Conservation (phyloP, 176 grass and related monocot species). For the Alopecurus myosuroides region DNA sequence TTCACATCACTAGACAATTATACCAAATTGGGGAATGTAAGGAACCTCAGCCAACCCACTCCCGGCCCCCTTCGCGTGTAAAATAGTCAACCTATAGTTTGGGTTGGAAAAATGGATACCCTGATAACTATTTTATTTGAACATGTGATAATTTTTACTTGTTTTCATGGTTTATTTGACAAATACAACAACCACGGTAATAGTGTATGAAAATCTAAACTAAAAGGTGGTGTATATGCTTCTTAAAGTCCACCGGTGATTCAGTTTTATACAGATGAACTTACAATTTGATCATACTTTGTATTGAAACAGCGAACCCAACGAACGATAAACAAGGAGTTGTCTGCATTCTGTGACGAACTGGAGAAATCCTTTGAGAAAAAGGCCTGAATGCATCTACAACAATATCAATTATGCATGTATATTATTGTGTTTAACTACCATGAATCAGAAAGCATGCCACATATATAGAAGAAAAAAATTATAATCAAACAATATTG, state of each 20-base stretch:
- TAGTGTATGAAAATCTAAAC: background rate
- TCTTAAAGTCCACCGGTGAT: background rate
- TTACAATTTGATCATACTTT: background rate
- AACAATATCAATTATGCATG: background rate
- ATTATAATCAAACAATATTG: background rate
- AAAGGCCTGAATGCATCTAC: background rate
- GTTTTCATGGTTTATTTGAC: background rate
- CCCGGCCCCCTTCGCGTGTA: background rate
- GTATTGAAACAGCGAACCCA: constrained; percentile 23
- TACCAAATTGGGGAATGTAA: background rate
- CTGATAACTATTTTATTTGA: background rate
- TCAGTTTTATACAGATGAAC: background rate
- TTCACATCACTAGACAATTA: background rate
- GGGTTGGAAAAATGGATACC: background rate
- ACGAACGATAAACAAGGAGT: constrained; percentile 20
- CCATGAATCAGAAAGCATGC: background rate
- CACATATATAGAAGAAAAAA: background rate
- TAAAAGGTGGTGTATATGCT: background rate
- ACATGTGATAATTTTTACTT: background rate
- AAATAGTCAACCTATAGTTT: background rate
- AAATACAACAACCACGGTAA: background rate
- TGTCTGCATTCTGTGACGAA: constrained; percentile 21
- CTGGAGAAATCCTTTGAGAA: constrained; percentile 25
- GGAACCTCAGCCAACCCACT: too few relatives aligned
- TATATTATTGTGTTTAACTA: background rate